Evolutionary conservation across 495 filamentous ascomycete species (phyloP).

Genomic region (Daldinia childiae): DNA sequence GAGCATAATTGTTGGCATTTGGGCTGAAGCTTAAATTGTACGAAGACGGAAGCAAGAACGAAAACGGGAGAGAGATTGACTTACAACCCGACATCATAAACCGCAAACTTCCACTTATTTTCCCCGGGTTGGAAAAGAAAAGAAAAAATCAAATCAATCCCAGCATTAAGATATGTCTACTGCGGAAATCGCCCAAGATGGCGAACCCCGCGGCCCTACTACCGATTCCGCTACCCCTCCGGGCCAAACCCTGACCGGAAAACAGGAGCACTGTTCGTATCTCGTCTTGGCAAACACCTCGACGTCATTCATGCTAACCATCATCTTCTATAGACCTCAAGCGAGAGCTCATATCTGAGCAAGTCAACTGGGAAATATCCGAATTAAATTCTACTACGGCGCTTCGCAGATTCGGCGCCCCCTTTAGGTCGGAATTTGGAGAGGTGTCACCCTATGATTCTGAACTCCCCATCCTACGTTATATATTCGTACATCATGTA

Average conservation of each 20-base stretch:
- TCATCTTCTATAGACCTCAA: conserved; percentile 79
- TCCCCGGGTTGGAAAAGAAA: not conserved
- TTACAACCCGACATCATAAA: not conserved
- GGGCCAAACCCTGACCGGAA: conserved; percentile 75
- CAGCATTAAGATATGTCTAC: conserved; percentile 39
- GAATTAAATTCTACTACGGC: conserved; percentile 95
- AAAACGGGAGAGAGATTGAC: conserved; percentile 4
- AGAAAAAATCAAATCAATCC: conserved; percentile 6
- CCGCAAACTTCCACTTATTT: not conserved
- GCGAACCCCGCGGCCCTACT: conserved; percentile 25
- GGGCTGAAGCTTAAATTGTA: not conserved
- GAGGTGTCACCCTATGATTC: conserved; percentile 94
- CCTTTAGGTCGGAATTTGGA: conserved; percentile 89
- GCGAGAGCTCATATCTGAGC: conserved; percentile 88
- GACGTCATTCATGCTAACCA: conserved; percentile 41
- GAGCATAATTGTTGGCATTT: conserved; percentile 1
- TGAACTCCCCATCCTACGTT: conserved; percentile 91
- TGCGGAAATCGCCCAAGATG: conserved; percentile 37
- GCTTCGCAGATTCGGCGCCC: conserved; percentile 92
- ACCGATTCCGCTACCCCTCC: conserved; percentile 35
- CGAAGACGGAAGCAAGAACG: conserved; percentile 3
- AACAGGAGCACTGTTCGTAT: conserved; percentile 93
- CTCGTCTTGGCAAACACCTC: not conserved
- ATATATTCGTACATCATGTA: conserved; percentile 98
- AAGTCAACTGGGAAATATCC: conserved; percentile 86